A percentile compares a stretch with the other conserved stretches of the same genome.
These are phyloP conservation scores for Exophiala sp. DNA, from an alignment of 2,329 filamentous ascomycete genomes.

Conservation along the genomic window DNA sequence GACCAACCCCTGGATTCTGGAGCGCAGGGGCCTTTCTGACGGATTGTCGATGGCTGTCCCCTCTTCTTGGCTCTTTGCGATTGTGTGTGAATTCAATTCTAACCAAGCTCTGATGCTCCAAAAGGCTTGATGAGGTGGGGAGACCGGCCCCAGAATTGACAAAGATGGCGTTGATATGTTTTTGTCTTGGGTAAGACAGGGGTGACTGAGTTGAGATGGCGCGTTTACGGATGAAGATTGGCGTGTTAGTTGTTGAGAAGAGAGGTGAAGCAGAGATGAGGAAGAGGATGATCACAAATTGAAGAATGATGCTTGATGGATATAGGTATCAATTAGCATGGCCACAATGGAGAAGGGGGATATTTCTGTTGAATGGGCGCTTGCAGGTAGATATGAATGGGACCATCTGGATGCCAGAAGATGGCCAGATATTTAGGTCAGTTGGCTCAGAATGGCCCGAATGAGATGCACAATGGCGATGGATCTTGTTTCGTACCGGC, in stretches of 20 bases:
- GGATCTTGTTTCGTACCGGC: constrained; percentile 18
- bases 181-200: constrained; percentile 2
- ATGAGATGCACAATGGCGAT: constrained; percentile 2
- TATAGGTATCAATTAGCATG: background rate
- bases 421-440: constrained; percentile 9
- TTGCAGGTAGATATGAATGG: constrained; percentile 13
- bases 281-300: background rate
- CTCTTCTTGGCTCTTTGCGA: background rate
- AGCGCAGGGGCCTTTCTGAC: constrained; percentile 5
- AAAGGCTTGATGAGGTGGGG: constrained; percentile 20
- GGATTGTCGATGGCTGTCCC: constrained; percentile 4
- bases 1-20: constrained; percentile 16
- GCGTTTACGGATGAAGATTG: background rate
- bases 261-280: background rate
- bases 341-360: constrained; percentile 1
- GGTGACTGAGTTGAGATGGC: constrained; percentile 6
- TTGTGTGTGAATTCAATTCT: background rate
- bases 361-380: constrained; percentile 3
- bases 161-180: constrained; percentile 8
- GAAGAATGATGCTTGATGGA: background rate
- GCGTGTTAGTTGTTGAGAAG: background rate
- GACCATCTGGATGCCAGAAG: constrained; percentile 6
- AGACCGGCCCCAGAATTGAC: constrained; percentile 21
- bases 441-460: constrained; percentile 13
- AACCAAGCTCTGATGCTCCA: constrained; percentile 1